A percentile compares a stretch with the other conserved stretches of the same genome.
phyloP scores from a whole-genome alignment of 176 grass and related monocot species.

The Bothriochloa decipiens region DNA sequence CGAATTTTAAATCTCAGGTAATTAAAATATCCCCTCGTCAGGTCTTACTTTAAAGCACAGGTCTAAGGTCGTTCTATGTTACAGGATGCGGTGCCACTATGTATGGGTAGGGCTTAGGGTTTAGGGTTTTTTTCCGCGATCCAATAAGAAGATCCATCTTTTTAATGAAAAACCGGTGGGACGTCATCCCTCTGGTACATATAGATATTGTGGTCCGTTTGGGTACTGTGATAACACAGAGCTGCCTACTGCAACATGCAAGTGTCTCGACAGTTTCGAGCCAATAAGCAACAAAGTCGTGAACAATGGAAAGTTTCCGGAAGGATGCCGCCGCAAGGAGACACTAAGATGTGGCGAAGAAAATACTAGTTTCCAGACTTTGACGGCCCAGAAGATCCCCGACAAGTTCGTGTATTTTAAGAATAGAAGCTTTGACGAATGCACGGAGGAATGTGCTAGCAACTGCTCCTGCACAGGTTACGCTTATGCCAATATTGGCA shows the following conservation, averaged over 20 bases:
- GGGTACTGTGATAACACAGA: conserved; percentile 13
- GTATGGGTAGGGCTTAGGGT: too few species aligned
- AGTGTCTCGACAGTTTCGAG: neutral
- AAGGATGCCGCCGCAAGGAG: conserved; percentile 15
- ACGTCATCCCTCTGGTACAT: neutral
- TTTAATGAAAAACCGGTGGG: too few species aligned
- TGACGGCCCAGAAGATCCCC: neutral
- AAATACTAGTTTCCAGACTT: neutral
- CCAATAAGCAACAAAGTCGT: neutral
- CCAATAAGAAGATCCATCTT: too few species aligned
- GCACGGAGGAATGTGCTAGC: neutral
- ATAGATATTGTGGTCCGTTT: conserved; percentile 11
- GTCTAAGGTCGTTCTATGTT: too few species aligned
- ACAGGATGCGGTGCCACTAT: too few species aligned
- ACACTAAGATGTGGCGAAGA: neutral
- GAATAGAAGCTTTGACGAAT: conserved; percentile 13
- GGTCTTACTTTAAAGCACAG: too few species aligned
- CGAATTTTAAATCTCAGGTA: too few species aligned
- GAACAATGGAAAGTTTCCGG: neutral
- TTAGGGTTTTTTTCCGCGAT: too few species aligned
- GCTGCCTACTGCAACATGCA: neutral
- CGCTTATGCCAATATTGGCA: conserved; percentile 5
- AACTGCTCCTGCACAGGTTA: conserved; percentile 16
- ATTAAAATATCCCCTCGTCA: too few species aligned
- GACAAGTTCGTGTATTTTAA: conserved; percentile 3